Evolutionary conservation across 75 land plant genomes (phyloP).

Genomic region (Larix kaempferi): DNA sequence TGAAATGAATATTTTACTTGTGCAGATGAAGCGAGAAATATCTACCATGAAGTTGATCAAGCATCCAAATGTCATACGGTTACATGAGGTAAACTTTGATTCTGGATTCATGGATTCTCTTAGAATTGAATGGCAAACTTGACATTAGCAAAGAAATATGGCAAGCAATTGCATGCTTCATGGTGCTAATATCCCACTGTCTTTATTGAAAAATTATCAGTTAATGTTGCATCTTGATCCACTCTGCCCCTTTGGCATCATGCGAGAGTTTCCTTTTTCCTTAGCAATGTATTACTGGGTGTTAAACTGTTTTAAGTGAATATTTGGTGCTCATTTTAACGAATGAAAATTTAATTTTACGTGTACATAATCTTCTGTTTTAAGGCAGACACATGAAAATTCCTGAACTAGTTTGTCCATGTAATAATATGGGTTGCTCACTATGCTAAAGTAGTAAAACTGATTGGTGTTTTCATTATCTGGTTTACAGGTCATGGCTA

Average conservation of each 20-base stretch:
- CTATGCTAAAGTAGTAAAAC: neutral
- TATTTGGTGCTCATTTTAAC: neutral
- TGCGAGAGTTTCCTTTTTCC: neutral
- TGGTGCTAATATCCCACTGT: neutral
- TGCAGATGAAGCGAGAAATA: slow-evolving; percentile 26
- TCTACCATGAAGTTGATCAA: slow-evolving; percentile 24
- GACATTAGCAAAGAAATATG: neutral
- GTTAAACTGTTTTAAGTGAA: neutral
- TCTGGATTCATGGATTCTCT: slow-evolving; percentile 3
- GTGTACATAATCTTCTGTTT: neutral
- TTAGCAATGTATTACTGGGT: neutral
- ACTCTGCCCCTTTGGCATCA: neutral
- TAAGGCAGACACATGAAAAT: neutral
- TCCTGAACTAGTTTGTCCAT: neutral
- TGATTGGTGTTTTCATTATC: neutral
- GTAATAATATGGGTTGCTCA: neutral
- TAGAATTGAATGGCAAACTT: neutral
- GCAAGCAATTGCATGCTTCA: neutral
- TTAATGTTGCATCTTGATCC: neutral
- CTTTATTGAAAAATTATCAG: neutral
- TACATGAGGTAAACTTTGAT: slow-evolving; percentile 19
- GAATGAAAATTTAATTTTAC: neutral
- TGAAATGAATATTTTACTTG: neutral
- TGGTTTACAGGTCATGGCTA: slow-evolving; percentile 75
- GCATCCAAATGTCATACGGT: slow-evolving; percentile 23